Percentiles rank a stretch among this genome's conserved stretches.
phyloP scores from a whole-genome alignment of 163 green algal genomes.

The Scenedesmus sp. region DNA sequence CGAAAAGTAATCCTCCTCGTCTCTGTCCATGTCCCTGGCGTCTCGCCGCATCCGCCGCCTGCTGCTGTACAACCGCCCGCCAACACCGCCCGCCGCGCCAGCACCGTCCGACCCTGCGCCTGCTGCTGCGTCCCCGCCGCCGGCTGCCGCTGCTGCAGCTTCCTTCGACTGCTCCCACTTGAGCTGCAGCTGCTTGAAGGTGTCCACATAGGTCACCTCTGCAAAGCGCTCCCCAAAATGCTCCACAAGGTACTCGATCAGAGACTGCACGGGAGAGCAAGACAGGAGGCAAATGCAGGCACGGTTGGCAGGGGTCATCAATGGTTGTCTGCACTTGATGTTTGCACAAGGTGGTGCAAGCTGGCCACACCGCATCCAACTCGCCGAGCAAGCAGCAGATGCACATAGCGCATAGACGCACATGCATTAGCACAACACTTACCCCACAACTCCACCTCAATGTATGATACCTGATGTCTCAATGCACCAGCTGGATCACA shows the following conservation, averaged over 20 bases:
- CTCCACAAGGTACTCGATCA: slow-evolving; percentile 79
- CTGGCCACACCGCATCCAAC: not conserved
- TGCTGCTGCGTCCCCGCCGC: not conserved
- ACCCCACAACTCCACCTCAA: too few species aligned
- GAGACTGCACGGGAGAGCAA: slow-evolving; percentile 49
- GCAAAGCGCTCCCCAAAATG: slow-evolving; percentile 70
- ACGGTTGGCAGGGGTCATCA: not conserved
- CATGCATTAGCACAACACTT: not conserved
- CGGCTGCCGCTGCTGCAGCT: slow-evolving; percentile 10
- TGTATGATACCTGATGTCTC: not conserved
- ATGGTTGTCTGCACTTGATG: too few species aligned
- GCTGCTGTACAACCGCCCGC: slow-evolving; percentile 29
- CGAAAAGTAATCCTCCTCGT: slow-evolving; percentile 79
- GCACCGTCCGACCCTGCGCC: not conserved
- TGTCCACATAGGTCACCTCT: slow-evolving; percentile 77
- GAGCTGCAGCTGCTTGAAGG: slow-evolving; percentile 77
- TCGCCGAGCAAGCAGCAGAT: not conserved
- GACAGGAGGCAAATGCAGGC: not conserved
- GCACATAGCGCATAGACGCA: not conserved
- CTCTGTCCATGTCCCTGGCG: slow-evolving; percentile 63
- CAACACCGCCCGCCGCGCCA: too few species aligned
- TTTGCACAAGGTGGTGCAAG: too few species aligned
- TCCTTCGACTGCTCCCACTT: slow-evolving; percentile 76
- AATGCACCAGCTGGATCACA: not conserved
- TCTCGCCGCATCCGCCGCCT: slow-evolving; percentile 51